Conservation (phyloP, 306 rosid species). For the Trichosanthes cucumerina region DNA sequence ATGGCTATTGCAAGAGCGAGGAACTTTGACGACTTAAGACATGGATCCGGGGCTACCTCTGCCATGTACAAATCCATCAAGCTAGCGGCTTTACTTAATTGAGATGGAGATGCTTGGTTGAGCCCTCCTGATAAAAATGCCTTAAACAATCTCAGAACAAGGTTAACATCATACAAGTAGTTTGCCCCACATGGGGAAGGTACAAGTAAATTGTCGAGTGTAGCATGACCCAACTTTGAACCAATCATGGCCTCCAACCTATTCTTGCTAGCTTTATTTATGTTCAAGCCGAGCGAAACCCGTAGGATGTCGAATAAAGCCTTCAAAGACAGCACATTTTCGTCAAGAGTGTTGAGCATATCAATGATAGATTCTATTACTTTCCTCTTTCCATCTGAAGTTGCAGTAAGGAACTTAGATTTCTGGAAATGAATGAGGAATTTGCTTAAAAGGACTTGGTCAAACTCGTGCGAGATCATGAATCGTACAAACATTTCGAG, state of each 20-base stretch:
- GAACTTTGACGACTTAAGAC: constrained; percentile 66
- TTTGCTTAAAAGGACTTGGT: constrained; percentile 46
- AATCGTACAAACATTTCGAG: constrained; percentile 46
- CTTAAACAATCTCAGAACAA: constrained; percentile 65
- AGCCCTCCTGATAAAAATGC: constrained; percentile 36
- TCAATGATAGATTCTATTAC: constrained; percentile 50
- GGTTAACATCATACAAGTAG: constrained; percentile 71
- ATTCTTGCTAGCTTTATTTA: constrained; percentile 46
- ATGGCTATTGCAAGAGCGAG: constrained; percentile 50
- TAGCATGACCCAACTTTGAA: constrained; percentile 60
- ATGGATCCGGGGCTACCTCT: constrained; percentile 94
- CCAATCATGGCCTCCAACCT: constrained; percentile 86
- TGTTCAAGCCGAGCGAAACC: constrained; percentile 40
- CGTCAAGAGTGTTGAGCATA: constrained; percentile 42
- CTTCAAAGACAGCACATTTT: constrained; percentile 44
- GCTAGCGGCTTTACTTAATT: constrained; percentile 47
- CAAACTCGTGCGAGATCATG: constrained; percentile 48
- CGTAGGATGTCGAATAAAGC: constrained; percentile 60
- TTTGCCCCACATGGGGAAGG: constrained; percentile 66
- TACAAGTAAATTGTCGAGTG: constrained; percentile 77
- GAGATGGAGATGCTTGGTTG: constrained; percentile 20
- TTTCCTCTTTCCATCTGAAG: constrained; percentile 33
- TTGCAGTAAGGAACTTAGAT: constrained; percentile 34
- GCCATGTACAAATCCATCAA: constrained; percentile 68
- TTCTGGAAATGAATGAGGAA: constrained; percentile 75